These are phyloP conservation scores for Penicillium polonicum DNA, from an alignment of 2,329 filamentous ascomycete genomes.

Conservation along the genomic window DNA sequence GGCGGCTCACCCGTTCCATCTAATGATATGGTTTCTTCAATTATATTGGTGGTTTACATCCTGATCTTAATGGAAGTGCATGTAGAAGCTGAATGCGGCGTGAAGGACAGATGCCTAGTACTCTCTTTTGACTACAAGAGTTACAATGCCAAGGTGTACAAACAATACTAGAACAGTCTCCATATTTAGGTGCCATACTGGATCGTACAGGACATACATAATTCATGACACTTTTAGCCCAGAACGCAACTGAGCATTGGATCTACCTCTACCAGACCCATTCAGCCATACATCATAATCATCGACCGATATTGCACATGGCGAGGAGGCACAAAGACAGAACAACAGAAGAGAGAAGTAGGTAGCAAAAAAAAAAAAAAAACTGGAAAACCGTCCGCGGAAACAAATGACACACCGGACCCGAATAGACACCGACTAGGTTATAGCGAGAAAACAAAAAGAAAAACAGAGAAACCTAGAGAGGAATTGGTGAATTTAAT, in stretches of 20 bases:
- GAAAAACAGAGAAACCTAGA: constrained; percentile 20
- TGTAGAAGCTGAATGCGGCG: background rate
- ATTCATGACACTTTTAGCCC: constrained; percentile 29
- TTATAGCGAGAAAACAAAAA: constrained; percentile 19
- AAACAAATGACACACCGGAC: constrained; percentile 21
- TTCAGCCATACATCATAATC: constrained; percentile 20
- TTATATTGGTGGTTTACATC: background rate
- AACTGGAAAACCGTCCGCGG: constrained; percentile 21
- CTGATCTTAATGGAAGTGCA: background rate
- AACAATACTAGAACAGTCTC: background rate
- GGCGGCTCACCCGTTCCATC: constrained; percentile 13
- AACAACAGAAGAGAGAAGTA: constrained; percentile 24
- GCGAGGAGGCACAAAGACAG: constrained; percentile 20
- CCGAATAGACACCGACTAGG: constrained; percentile 26
- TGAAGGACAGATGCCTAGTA: background rate
- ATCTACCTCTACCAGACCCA: constrained; percentile 23
- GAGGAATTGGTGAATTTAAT: constrained; percentile 38
- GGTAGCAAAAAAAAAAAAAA: constrained; percentile 17
- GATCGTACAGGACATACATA: constrained; percentile 26
- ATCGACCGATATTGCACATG: constrained; percentile 21
- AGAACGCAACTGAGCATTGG: constrained; percentile 20
- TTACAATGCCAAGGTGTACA: background rate
- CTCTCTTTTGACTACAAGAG: background rate
- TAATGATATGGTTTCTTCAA: constrained; percentile 21
- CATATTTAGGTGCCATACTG: constrained; percentile 3